phyloP scores from a whole-genome alignment of 495 filamentous ascomycete species.

The Penicillium pancosmium region DNA sequence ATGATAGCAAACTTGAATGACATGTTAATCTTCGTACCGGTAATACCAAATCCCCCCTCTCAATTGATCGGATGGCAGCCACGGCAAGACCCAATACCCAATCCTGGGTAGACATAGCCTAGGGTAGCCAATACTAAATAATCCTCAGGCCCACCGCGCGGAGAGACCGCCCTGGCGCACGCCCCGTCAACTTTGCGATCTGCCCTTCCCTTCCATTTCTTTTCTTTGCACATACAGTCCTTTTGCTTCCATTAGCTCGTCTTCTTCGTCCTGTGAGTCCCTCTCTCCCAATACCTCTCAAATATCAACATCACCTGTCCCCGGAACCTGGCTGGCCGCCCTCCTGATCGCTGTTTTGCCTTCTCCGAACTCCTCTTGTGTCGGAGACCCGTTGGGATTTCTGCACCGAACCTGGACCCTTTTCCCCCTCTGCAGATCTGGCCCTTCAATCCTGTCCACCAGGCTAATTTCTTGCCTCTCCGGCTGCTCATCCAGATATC shows the following conservation, averaged over 20 bases:
- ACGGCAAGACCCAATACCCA: slow-evolving; percentile 16
- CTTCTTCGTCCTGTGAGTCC: slow-evolving; percentile 7
- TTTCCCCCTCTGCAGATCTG: neutral
- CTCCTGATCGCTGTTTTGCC: slow-evolving; percentile 1
- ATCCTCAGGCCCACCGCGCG: slow-evolving; percentile 10
- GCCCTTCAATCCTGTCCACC: slow-evolving; percentile 4
- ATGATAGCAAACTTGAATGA: neutral
- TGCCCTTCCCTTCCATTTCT: slow-evolving; percentile 9
- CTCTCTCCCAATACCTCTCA: neutral
- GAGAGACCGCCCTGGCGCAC: slow-evolving; percentile 25
- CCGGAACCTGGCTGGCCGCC: neutral
- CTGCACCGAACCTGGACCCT: slow-evolving; percentile 6
- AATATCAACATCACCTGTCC: slow-evolving; percentile 2
- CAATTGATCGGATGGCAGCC: slow-evolving; percentile 27
- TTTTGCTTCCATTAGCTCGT: slow-evolving; percentile 11
- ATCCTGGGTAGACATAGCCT: too few relatives aligned
- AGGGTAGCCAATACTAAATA: too few relatives aligned
- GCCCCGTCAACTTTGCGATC: slow-evolving; percentile 11
- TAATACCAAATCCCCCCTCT: neutral
- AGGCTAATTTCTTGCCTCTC: neutral
- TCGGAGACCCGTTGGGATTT: slow-evolving; percentile 3
- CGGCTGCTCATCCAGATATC: neutral
- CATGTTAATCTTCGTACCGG: neutral
- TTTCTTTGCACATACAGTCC: slow-evolving; percentile 6
- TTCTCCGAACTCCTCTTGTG: neutral